Base-by-base conservation (phyloP, 2,329 filamentous ascomycete species). In the Hypoxylon rubiginosum region DNA sequence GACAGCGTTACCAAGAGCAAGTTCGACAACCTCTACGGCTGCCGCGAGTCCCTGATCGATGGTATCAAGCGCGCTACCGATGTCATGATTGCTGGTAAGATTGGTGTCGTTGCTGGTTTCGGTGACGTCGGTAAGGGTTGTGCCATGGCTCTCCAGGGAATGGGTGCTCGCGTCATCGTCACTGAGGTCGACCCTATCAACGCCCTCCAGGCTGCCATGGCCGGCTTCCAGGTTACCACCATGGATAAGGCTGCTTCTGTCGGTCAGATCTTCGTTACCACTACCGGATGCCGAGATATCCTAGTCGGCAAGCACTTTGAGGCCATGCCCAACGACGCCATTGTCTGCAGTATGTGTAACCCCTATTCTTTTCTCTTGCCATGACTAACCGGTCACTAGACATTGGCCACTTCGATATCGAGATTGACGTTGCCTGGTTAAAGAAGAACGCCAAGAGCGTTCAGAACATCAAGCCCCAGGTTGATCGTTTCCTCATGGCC, bases 61-160 rank as follows among this genome's bases (percentile, higher is more conserved):
- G 96, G 96, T 82, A 98, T 99, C 91, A 99, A 98, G 92, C 95
- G 95, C 86, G 95, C 96, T 77, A 99, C 96, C 83, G 95, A 99
- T 87, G 96, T 98, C 84, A 99, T 99, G 96, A 95, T 98, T 88
- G 96, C 96, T 79, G 96, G 96, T 83, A 98, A 99, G 92, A 90
- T 97, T 78, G 94, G 93, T 73, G 94, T 98, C 74, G 96, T 99
- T 75, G 96, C 96, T 78, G 96, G 96, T 82, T 99, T 91, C 87
- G 95, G 95, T 90, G 95, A 99, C 84, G 96, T 99, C 82, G 95
- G 95, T 82, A 99, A 99, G 91, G 95, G 95, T 77, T 98, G 96
- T 82, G 94, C 95, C 78, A 89, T 96, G 86, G 95, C 95, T 79
- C 93, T 99, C 71, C 91, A 93, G 85, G 91, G 91, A 85, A 97